A percentile compares a stretch with the other conserved stretches of the same genome.
phyloP scores from a whole-genome alignment of 352 stramenopile species.

The Saprolegnia diclina region DNA sequence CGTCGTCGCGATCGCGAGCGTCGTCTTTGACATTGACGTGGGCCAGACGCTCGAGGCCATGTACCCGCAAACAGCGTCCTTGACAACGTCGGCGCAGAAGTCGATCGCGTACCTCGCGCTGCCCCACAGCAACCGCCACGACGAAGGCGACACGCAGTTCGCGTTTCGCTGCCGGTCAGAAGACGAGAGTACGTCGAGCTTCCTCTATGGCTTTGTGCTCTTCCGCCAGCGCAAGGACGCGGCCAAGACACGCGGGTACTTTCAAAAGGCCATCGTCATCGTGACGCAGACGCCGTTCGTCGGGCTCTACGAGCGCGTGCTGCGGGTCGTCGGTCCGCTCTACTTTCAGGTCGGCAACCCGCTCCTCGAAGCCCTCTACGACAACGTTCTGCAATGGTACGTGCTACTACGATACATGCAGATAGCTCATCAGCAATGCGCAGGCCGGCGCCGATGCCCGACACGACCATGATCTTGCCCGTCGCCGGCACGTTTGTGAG shows the following conservation, averaged over 20 bases:
- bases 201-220: slow-evolving; percentile 79
- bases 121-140: slow-evolving; percentile 81
- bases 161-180: slow-evolving; percentile 52
- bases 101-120: slow-evolving; percentile 73
- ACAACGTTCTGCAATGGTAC: slow-evolving; percentile 68
- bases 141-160: slow-evolving; percentile 83
- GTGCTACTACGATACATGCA: neutral
- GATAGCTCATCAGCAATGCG: neutral
- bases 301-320: slow-evolving; percentile 69
- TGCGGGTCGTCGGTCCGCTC: slow-evolving; percentile 61
- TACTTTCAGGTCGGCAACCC: slow-evolving; percentile 71
- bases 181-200: slow-evolving; percentile 29
- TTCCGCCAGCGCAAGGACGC: slow-evolving; percentile 78
- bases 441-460: slow-evolving; percentile 51
- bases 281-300: slow-evolving; percentile 63
- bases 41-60: slow-evolving; percentile 66
- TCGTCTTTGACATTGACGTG: slow-evolving; percentile 78
- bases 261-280: slow-evolving; percentile 81
- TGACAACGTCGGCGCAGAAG: slow-evolving; percentile 49
- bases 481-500: slow-evolving; percentile 71
- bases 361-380: slow-evolving; percentile 62
- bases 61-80: slow-evolving; percentile 32
- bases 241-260: slow-evolving; percentile 62
- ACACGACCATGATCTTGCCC: slow-evolving; percentile 47
- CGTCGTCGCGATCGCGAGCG: slow-evolving; percentile 48